phyloP scores from a whole-genome alignment of 139 green algal genomes.

The Auxenochlorella protothecoides region DNA sequence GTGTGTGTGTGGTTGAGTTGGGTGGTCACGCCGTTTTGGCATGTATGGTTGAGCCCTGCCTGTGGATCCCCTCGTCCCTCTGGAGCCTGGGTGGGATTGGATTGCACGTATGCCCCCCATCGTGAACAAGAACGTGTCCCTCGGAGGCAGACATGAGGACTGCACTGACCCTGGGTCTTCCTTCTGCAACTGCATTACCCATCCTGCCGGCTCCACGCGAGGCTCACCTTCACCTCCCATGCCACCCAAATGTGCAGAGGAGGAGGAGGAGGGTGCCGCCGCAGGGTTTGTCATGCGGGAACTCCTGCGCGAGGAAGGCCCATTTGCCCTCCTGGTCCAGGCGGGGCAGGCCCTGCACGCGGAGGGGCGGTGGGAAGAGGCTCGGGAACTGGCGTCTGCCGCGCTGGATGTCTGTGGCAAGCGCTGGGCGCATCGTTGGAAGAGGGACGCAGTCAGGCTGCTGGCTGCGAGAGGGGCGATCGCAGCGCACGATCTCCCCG shows the following conservation, averaged over 20 bases:
- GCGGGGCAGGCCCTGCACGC: slow-evolving; percentile 8
- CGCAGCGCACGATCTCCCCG: slow-evolving; percentile 4
- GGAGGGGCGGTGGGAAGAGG: slow-evolving; percentile 3
- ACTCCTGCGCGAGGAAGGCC: slow-evolving; percentile 11
- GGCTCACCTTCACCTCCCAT: no score
- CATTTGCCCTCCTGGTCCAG: slow-evolving; percentile 19
- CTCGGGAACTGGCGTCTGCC: slow-evolving; percentile 16
- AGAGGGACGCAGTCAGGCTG: slow-evolving; percentile 27
- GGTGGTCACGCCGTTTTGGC: no score
- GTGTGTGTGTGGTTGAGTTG: no score
- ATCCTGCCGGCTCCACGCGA: no score
- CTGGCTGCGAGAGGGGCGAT: slow-evolving; percentile 15
- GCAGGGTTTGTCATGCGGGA: slow-evolving; percentile 13
- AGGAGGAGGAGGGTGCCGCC: slow-evolving; percentile 4
- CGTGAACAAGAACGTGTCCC: no score
- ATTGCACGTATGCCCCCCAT: no score
- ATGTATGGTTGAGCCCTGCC: no score
- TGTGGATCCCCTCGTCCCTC: no score
- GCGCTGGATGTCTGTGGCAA: slow-evolving; percentile 15
- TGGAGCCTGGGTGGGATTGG: no score
- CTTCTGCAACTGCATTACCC: no score
- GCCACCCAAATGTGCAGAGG: slow-evolving; percentile 2
- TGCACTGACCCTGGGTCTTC: no score
- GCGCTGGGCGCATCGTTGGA: slow-evolving; percentile 15
- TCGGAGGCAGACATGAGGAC: no score